Base-by-base conservation (phyloP, 2,329 filamentous ascomycete genomes). In the Coniochaeta hoffmannii region DNA sequence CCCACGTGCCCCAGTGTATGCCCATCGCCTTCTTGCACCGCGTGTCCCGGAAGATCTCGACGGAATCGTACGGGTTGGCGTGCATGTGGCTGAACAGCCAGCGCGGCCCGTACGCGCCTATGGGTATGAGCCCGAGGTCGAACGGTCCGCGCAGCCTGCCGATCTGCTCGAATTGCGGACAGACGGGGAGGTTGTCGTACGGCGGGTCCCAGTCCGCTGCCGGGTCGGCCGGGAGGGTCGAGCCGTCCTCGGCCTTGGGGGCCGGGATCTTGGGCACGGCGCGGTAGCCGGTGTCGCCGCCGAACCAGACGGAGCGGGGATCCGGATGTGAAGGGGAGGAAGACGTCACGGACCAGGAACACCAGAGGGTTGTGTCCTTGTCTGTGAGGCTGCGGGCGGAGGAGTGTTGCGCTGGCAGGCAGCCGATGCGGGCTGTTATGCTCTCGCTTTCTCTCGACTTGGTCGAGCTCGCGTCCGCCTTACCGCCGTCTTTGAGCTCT, bases 1-100 rank as follows among this genome's bases (percentile, higher is more conserved):
- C 86, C 90, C 92, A 97, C 0, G 88, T 86, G 2, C 91, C 92
- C 91, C 92, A 97, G 67, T 97, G 93, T 63, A 97, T 96, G 1
- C 83, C 92, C 73, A 97, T 78, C 22, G 91, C 92, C 17, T 74
- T 76, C 63, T 81, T 77, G 74, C 92, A 97, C 62, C 80, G 80
- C 1, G 90, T 95, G 63, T 97, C 92, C 7, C 77, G 70, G 70
- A 96, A 96, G 62, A 97, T 96, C 64, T 94, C 90, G 35, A 96
- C 91, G 0, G 87, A 82, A 67, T 97, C 93, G 61, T 84, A 86
- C 0, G 93, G 93, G 67, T 95, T 89, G 8, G 89, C 87, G 68
- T 97, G 93, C 79, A 95, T 86, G 19, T 84, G 75, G 50, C 86
- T 90, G 76, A 94, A 92, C 59, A 94, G 69, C 56, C 69, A 71